Conservation (phyloP, 1,284 basidiomycete species). For the Anthracocystis setariae region DNA sequence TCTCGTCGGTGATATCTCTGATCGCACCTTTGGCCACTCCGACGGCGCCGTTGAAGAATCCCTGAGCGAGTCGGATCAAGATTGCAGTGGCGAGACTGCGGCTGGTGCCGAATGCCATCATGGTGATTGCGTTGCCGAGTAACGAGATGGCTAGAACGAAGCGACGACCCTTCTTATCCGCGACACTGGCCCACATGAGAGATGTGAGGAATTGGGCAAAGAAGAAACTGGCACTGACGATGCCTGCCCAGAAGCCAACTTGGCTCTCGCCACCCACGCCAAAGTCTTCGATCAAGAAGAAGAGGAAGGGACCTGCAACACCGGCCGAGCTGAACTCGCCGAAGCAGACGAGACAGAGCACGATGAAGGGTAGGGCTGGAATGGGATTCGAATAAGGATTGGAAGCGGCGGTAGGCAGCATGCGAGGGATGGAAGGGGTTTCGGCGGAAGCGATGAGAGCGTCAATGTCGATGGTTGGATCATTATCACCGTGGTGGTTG, state of each 20-base stretch:
- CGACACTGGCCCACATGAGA: slow-evolving; percentile 89
- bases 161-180: slow-evolving; percentile 87
- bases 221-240: slow-evolving; percentile 67
- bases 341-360: slow-evolving; percentile 65
- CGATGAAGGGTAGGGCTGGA: slow-evolving; percentile 63
- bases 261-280: slow-evolving; percentile 62
- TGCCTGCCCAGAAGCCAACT: slow-evolving; percentile 67
- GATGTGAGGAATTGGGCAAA: slow-evolving; percentile 79
- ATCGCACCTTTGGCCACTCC: slow-evolving; percentile 88
- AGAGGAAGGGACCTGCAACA: slow-evolving; percentile 66
- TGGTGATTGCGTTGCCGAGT: slow-evolving; percentile 82
- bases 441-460: slow-evolving; percentile 37
- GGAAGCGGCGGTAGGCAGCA: slow-evolving; percentile 32
- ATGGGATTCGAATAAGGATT: slow-evolving; percentile 58
- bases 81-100: slow-evolving; percentile 76
- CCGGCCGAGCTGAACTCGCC: slow-evolving; percentile 79
- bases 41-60: slow-evolving; percentile 92
- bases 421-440: slow-evolving; percentile 34
- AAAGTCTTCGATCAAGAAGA: slow-evolving; percentile 66
- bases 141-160: slow-evolving; percentile 86
- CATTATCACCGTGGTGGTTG: slow-evolving; percentile 10
- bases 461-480: slow-evolving; percentile 34
- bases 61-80: slow-evolving; percentile 87
- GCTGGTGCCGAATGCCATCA: slow-evolving; percentile 84
- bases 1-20: slow-evolving; percentile 84